Evolutionary conservation across 1,284 basidiomycete species (phyloP), one percentile per base, ranked within the genome.

Genomic region (Gastroboletus turbinatus): DNA sequence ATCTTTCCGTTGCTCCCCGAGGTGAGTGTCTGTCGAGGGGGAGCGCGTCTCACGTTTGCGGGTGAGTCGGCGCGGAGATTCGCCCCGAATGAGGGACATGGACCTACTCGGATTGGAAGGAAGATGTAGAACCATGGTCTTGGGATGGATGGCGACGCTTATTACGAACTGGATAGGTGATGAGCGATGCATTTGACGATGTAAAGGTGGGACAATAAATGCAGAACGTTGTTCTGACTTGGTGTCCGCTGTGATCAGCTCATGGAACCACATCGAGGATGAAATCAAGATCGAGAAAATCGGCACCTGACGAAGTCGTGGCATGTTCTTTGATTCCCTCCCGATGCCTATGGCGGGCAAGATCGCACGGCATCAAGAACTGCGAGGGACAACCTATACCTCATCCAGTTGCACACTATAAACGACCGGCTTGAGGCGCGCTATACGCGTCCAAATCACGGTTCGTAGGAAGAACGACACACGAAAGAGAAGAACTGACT

Each of bases 401-500:
- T 36, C 35, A 14, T 33, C 19, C 39, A 17, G 30, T 44, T 19
- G n/a, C 40, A 50, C 35, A 19, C 33, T 53, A 52, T 16, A 56
- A 51, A 5, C 43, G 51, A 42, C 54, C 46, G 23, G 35, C 43
- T 44, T 30, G 39, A 46, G 38, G 35, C 42, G 27, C 10, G 14
- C 50, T 47, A 35, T 17, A 25, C n/a, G 16, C 25, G 9, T 45
- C 29, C 33, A 40, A 23, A 36, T 51, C 32, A 51, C 17, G 17
- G 33, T 52, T 25, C 8, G 13, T 25, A 36, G 19, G 40, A 53
- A 50, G 39, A 29, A 53, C 33, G 30, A n/a, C 35, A 33, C 14
- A 4, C 27, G 3, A 48, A 52, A 42, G 19, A 48, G 29, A 42
- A 23, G 30, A 49, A 50, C 48, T 44, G 40, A 55, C 56, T 57